phyloP scores from a whole-genome alignment of 1,284 basidiomycete species.

The Irpex lacteus region DNA sequence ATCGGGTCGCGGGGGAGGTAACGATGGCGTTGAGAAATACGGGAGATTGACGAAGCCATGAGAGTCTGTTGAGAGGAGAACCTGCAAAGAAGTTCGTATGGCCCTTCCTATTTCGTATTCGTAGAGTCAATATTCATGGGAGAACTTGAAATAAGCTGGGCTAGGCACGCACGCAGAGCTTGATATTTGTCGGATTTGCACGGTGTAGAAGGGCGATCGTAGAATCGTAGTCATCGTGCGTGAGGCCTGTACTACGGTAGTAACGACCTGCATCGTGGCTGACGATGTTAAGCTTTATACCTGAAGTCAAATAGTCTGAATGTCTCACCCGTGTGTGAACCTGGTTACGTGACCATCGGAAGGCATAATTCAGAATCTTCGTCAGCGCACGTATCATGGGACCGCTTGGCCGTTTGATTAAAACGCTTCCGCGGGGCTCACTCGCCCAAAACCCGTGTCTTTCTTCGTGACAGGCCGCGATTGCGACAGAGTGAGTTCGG shows the following conservation, averaged over 20 bases:
- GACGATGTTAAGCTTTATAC: background rate
- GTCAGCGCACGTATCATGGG: conserved; percentile 8
- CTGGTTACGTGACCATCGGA: conserved; percentile 6
- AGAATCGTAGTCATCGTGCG: background rate
- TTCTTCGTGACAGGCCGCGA: background rate
- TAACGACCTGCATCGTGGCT: background rate
- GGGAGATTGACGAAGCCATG: conserved; percentile 77
- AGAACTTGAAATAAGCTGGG: background rate
- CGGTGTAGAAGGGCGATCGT: conserved; percentile 2
- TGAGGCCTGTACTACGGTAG: background rate
- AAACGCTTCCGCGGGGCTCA: background rate
- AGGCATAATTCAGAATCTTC: conserved; percentile 7
- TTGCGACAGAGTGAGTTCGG: background rate
- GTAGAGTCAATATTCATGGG: background rate
- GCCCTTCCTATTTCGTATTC: conserved; percentile 5
- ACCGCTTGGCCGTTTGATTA: background rate
- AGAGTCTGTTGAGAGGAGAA: conserved; percentile 84
- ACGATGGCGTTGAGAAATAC: conserved; percentile 71
- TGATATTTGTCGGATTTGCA: conserved; percentile 4
- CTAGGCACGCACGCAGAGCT: conserved; percentile 8
- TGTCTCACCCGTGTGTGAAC: background rate
- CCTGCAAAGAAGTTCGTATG: conserved; percentile 68
- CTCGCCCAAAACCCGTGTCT: background rate
- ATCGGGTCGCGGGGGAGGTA: conserved; percentile 56
- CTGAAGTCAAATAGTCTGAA: background rate